These are phyloP conservation scores for Herpotrichia juniperi DNA, from an alignment of 2,329 filamentous ascomycete species.

Conservation along the genomic window DNA sequence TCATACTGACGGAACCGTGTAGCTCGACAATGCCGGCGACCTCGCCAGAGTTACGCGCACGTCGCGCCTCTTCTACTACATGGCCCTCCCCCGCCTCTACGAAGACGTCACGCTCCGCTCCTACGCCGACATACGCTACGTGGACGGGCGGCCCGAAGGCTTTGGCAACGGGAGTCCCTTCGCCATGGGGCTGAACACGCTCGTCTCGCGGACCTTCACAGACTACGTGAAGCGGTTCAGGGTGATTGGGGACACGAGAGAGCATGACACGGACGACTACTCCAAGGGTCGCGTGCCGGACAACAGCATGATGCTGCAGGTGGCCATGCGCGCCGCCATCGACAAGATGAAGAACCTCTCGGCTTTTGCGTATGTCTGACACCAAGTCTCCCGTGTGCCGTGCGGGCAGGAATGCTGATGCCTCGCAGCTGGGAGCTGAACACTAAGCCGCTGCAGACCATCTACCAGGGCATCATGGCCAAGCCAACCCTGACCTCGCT, in stretches of 20 bases:
- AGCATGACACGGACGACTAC: slow-evolving; percentile 63
- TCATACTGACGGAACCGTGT: slow-evolving; percentile 13
- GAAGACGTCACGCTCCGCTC: slow-evolving; percentile 61
- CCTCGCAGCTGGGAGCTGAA: slow-evolving; percentile 63
- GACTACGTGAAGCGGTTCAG: slow-evolving; percentile 59
- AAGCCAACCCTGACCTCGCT: slow-evolving; percentile 58
- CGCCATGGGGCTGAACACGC: slow-evolving; percentile 66
- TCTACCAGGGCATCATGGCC: slow-evolving; percentile 62
- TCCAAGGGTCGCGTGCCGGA: slow-evolving; percentile 66
- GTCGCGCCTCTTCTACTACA: slow-evolving; percentile 68
- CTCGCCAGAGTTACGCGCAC: slow-evolving; percentile 65
- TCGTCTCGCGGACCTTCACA: slow-evolving; percentile 63
- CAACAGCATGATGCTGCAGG: slow-evolving; percentile 68
- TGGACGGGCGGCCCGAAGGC: slow-evolving; percentile 63
- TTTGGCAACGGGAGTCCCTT: slow-evolving; percentile 69
- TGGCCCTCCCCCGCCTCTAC: slow-evolving; percentile 67
- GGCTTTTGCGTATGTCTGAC: slow-evolving; percentile 55
- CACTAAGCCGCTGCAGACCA: slow-evolving; percentile 63
- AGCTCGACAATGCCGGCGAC: slow-evolving; percentile 65
- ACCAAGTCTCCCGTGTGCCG: neutral
- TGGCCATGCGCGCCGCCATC: slow-evolving; percentile 63
- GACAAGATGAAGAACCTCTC: slow-evolving; percentile 64
- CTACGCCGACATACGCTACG: slow-evolving; percentile 64
- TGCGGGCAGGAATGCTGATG: slow-evolving; percentile 21
- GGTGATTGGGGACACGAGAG: slow-evolving; percentile 63